phyloP scores from a whole-genome alignment of 163 green algal species.

The Chlamydomonas reinhardtii region DNA sequence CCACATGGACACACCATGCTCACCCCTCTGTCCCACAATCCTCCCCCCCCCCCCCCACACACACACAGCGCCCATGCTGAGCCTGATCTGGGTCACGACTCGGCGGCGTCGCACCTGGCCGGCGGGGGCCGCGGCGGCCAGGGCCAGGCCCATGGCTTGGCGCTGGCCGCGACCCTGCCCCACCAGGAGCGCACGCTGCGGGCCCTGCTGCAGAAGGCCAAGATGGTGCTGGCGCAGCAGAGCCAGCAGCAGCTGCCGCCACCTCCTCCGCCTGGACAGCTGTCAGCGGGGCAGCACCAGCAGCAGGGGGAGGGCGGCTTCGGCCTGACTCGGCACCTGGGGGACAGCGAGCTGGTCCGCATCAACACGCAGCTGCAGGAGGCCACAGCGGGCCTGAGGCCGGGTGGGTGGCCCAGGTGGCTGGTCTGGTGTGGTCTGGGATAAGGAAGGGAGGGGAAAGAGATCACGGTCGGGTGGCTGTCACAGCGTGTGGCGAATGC shows the following conservation, averaged over 20 bases:
- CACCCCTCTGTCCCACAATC: too few species aligned
- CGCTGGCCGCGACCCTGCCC: neutral
- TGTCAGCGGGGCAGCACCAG: neutral
- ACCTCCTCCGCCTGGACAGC: neutral
- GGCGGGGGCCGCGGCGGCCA: neutral
- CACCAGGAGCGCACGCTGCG: conserved; percentile 42
- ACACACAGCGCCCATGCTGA: neutral
- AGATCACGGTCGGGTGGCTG: too few species aligned
- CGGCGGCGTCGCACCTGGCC: too few species aligned
- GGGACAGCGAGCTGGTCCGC: conserved; percentile 1
- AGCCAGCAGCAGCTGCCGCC: neutral
- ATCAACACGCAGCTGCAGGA: conserved; percentile 22
- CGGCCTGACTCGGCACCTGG: neutral
- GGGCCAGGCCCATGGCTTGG: neutral
- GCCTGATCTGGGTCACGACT: too few species aligned
- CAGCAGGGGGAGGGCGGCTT: neutral
- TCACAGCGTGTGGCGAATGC: neutral
- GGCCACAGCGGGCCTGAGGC: neutral
- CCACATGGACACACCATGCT: too few species aligned
- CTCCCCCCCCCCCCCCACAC: too few species aligned
- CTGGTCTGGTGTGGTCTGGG: too few species aligned
- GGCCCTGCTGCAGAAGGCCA: conserved; percentile 35
- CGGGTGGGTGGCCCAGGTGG: neutral
- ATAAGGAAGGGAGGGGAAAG: too few species aligned
- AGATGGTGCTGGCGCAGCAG: neutral